A percentile compares a stretch with the other conserved stretches of the same genome.
phyloP scores from a whole-genome alignment of 306 rosid genomes.

The Corylus heterophylla region DNA sequence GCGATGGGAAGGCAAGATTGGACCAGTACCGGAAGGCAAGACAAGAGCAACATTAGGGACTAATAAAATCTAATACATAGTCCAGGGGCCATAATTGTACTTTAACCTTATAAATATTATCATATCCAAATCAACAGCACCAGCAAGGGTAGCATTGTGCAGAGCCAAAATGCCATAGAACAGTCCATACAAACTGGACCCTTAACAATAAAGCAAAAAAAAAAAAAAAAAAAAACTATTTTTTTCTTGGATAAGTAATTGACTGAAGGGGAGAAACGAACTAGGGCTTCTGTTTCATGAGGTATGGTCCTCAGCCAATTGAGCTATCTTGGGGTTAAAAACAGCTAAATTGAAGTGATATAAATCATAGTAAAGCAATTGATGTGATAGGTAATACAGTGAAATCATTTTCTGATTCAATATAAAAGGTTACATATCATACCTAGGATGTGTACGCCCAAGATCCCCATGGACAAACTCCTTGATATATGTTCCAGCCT shows the following conservation, averaged over 20 bases:
- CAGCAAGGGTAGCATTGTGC: not conserved
- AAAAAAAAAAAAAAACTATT: not conserved
- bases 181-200: not conserved
- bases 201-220: not conserved
- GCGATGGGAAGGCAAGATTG: no score
- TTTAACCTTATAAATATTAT: not conserved
- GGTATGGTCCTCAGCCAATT: no score
- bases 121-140: not conserved
- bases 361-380: not conserved
- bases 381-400: not conserved
- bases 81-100: no score
- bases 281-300: no score
- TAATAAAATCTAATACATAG: no score
- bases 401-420: constrained; percentile 2
- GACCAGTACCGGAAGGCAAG: no score
- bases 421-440: constrained; percentile 19
- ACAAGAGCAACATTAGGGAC: no score
- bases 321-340: no score
- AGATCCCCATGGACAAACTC: constrained; percentile 96
- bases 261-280: no score
- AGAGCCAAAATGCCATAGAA: not conserved
- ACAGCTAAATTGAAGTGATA: not conserved
- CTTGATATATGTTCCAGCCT: constrained; percentile 98
- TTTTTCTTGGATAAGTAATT: no score
- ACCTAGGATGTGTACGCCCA: constrained; percentile 93